phyloP scores from a whole-genome alignment of 2,329 filamentous ascomycete species.

The Cladosporium colombiae region DNA sequence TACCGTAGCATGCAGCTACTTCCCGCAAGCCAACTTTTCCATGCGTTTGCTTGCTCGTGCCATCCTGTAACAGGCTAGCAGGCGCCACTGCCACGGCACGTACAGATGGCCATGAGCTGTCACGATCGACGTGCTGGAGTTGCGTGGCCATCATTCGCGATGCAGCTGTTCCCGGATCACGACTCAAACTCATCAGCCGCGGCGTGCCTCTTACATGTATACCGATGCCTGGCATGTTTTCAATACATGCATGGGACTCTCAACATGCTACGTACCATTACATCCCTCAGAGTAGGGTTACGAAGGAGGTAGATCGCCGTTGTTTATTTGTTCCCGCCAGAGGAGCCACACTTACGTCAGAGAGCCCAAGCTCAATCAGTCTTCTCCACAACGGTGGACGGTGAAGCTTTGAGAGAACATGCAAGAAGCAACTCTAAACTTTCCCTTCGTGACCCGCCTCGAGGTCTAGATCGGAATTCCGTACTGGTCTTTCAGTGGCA shows the following conservation, averaged over 20 bases:
- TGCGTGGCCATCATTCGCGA: background rate
- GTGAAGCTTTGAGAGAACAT: background rate
- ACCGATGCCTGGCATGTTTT: background rate
- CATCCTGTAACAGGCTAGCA: slow-evolving; percentile 5
- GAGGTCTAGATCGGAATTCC: too few relatives aligned
- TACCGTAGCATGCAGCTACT: slow-evolving; percentile 1
- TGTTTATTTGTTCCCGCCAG: background rate
- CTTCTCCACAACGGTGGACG: background rate
- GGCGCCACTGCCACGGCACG: slow-evolving; percentile 8
- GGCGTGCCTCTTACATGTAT: background rate
- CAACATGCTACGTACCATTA: background rate
- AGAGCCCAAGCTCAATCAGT: background rate
- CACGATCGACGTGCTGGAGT: background rate
- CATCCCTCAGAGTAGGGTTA: background rate
- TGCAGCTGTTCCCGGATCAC: background rate
- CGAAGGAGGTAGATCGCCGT: background rate
- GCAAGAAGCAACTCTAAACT: background rate
- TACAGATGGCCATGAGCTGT: background rate
- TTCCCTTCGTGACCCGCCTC: too few relatives aligned
- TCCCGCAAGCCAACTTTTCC: slow-evolving; percentile 16
- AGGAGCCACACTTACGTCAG: slow-evolving; percentile 8
- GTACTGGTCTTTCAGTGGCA: too few relatives aligned
- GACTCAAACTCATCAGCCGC: background rate
- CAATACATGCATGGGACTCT: background rate
- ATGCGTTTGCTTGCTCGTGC: slow-evolving; percentile 10